Evolutionary conservation across 305 asterid species (phyloP).

Genomic region (Fraxinus floribunda): DNA sequence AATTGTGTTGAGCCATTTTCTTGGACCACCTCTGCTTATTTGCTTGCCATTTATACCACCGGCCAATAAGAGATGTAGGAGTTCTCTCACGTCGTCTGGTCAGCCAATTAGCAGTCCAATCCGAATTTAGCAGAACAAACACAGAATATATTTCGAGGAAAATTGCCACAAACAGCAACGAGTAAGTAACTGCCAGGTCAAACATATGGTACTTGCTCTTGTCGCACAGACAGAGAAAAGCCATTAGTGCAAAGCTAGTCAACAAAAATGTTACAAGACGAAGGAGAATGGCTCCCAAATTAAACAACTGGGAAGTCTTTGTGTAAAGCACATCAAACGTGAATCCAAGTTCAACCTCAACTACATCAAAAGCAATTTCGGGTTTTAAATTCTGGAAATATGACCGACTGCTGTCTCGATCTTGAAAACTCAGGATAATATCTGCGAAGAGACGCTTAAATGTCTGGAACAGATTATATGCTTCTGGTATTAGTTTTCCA

Average conservation of each 20-base stretch:
- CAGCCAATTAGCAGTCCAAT: conserved; percentile 35
- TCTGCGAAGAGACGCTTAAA: conserved; percentile 51
- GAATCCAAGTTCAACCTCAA: conserved; percentile 54
- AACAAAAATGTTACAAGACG: conserved; percentile 24
- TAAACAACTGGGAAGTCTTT: conserved; percentile 28
- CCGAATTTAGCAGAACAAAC: conserved; percentile 13
- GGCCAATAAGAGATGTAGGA: background rate
- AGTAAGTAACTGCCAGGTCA: conserved; percentile 40
- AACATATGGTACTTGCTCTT: conserved; percentile 11
- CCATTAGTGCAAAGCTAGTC: conserved; percentile 18
- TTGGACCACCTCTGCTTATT: conserved; percentile 44
- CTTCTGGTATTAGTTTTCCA: conserved; percentile 23
- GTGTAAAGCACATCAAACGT: conserved; percentile 49
- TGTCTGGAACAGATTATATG: conserved; percentile 32
- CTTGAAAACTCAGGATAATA: conserved; percentile 54
- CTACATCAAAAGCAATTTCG: conserved; percentile 37
- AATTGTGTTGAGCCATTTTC: conserved; percentile 42
- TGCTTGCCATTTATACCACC: background rate
- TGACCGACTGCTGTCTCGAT: conserved; percentile 35
- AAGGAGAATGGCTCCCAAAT: conserved; percentile 23
- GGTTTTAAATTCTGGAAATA: conserved; percentile 15
- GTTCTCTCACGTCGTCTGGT: background rate
- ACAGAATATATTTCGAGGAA: conserved; percentile 39
- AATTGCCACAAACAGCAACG: conserved; percentile 36
- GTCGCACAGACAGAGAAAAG: conserved; percentile 23